Percentiles rank a stretch among this genome's conserved stretches.
These are phyloP conservation scores for Colletotrichum sidae DNA, from an alignment of 2,329 filamentous ascomycete genomes.

Conservation along the genomic window DNA sequence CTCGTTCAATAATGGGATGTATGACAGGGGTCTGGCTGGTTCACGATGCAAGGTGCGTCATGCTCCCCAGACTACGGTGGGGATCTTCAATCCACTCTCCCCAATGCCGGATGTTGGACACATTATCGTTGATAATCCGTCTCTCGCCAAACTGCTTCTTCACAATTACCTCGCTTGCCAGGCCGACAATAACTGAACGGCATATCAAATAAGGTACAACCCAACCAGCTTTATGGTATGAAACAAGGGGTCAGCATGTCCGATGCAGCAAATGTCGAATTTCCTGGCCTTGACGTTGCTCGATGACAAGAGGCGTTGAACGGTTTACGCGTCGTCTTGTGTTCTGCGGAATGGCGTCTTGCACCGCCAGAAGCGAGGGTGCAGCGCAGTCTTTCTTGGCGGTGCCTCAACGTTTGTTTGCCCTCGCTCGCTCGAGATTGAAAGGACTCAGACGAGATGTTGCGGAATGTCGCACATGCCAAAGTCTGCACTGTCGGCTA, in stretches of 20 bases:
- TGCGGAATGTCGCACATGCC: constrained; percentile 14
- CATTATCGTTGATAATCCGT: constrained; percentile 7
- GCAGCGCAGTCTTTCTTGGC: constrained; percentile 20
- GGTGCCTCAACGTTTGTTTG: constrained; percentile 10
- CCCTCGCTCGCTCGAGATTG: neutral
- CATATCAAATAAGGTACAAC: no score
- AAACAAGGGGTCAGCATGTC: neutral
- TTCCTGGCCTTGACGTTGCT: constrained; percentile 12
- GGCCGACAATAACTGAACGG: no score
- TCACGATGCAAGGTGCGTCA: constrained; percentile 29
- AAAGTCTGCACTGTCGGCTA: neutral
- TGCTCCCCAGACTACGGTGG: constrained; percentile 31
- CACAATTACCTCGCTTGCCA: constrained; percentile 6
- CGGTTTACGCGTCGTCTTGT: constrained; percentile 24
- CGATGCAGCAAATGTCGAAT: constrained; percentile 8
- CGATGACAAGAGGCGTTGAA: constrained; percentile 23
- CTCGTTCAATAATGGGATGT: constrained; percentile 10
- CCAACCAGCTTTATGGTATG: no score
- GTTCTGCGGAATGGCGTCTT: constrained; percentile 2
- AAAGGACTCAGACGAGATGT: neutral
- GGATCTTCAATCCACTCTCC: constrained; percentile 10
- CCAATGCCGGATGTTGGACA: constrained; percentile 21
- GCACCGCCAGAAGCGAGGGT: neutral
- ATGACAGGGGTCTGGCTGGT: constrained; percentile 17
- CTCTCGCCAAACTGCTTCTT: neutral